phyloP scores from a whole-genome alignment of 179 eudicot species.

The Spinacia oleracea region DNA sequence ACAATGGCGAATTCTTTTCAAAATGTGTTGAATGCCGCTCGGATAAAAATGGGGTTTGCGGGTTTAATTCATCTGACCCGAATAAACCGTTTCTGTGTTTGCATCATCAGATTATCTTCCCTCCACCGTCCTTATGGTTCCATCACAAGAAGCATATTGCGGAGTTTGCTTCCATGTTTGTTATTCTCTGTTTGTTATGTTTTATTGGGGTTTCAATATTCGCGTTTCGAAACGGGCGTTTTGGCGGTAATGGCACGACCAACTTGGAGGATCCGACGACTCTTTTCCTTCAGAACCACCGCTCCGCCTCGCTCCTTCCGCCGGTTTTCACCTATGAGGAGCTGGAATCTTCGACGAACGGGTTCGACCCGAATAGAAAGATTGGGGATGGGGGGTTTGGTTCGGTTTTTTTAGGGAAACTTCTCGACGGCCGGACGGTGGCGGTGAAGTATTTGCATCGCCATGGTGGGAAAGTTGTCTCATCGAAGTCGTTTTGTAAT shows the following conservation, averaged over 20 bases:
- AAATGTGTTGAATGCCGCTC: conserved; percentile 41
- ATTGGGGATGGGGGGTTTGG: conserved; percentile 94
- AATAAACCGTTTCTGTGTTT: conserved; percentile 50
- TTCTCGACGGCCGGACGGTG: conserved; percentile 52
- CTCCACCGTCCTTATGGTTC: conserved; percentile 11
- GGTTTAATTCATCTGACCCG: conserved; percentile 59
- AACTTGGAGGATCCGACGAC: conserved; percentile 57
- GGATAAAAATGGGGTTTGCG: conserved; percentile 50
- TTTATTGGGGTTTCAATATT: conserved; percentile 27
- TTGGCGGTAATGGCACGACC: background rate
- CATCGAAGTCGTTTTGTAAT: conserved; percentile 76
- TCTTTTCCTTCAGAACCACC: conserved; percentile 62
- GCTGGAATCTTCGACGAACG: conserved; percentile 71
- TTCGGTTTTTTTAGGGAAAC: conserved; percentile 69
- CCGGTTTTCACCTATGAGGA: conserved; percentile 86
- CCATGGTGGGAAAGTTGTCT: conserved; percentile 41
- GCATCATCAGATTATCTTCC: background rate
- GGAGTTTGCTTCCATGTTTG: conserved; percentile 28
- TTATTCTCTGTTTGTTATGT: conserved; percentile 38
- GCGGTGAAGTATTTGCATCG: conserved; percentile 79
- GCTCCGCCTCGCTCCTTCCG: conserved; percentile 67
- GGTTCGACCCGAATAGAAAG: conserved; percentile 69
- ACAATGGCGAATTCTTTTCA: conserved; percentile 39
- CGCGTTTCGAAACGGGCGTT: conserved; percentile 31
- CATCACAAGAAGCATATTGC: conserved; percentile 32